These are phyloP conservation scores for Schizothecium vesticola DNA, from an alignment of 495 filamentous ascomycete species.

Conservation along the genomic window DNA sequence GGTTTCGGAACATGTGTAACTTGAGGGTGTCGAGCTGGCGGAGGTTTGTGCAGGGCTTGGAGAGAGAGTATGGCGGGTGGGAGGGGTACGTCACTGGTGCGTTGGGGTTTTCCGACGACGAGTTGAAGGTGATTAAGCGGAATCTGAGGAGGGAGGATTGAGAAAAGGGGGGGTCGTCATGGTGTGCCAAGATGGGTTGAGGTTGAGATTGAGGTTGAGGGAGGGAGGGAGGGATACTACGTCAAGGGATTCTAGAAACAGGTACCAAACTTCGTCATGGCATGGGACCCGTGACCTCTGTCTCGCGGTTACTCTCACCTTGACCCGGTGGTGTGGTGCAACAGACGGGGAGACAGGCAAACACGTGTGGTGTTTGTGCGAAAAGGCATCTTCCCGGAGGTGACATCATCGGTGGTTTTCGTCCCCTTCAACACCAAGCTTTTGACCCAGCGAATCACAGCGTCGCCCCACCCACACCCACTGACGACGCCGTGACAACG, in stretches of 20 bases:
- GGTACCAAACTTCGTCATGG: neutral
- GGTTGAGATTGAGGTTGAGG: too few species aligned
- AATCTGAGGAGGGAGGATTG: conserved; percentile 26
- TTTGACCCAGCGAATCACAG: neutral
- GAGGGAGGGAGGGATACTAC: neutral
- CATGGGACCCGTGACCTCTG: neutral
- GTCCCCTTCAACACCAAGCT: neutral
- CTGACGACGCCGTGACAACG: conserved; percentile 1
- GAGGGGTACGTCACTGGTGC: conserved; percentile 36
- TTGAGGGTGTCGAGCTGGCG: conserved; percentile 33
- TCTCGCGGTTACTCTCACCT: neutral
- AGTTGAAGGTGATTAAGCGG: conserved; percentile 37
- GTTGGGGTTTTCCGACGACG: conserved; percentile 37
- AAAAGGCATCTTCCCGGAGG: neutral
- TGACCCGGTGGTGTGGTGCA: neutral
- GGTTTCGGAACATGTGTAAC: conserved; percentile 38
- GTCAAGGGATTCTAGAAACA: neutral
- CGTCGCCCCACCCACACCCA: neutral
- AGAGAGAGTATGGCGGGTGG: conserved; percentile 38
- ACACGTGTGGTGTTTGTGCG: neutral
- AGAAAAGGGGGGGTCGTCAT: neutral
- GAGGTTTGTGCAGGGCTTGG: conserved; percentile 34
- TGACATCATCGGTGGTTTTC: neutral
- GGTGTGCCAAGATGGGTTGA: neutral
- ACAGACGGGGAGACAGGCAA: neutral